Base-by-base conservation (phyloP, 345 rosid species). In the Orychophragmus violaceus region DNA sequence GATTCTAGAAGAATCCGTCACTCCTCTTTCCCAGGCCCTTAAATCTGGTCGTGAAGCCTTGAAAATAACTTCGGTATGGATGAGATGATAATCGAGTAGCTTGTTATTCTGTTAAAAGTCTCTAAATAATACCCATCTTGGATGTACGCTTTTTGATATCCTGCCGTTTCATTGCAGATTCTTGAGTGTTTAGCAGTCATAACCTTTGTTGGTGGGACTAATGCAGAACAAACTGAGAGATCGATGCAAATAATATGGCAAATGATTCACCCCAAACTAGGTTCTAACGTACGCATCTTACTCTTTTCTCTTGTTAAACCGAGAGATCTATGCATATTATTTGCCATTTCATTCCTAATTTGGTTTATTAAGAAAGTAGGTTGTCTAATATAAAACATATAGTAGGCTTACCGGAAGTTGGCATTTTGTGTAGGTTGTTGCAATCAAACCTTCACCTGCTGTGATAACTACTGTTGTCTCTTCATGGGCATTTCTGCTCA, bases 241-340 rank as follows among this genome's bases (percentile, higher is more conserved):
- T 77, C 95, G 29, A 94, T 90, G 97, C 82, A 85, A 68, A 82
- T 85, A 30, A 87, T 90, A 78, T 90, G 97, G 99, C 97, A 90
- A 67, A 54, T 88, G 78, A 84, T 88, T 75, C 90, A 79, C 62
- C 97, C 95, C 48, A 94, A 88, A 74, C 79, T 82, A 19, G 90
- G 90, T 28, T 83, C 99, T 48, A 94, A 90, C 68, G 99, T 90
- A 81, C 35, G 89, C 66, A 51, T 59, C 37, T 35, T 24, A 42
- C 37, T 29, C 49, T 71, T 37, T 21, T 35, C 66, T 64, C 29
- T n/a, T 63, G 13, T 21, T 61, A 61, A 53, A 53, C 37, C 6
- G 7, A 52, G 57, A 27, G 3, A 14, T 51, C 37, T 29, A 17
- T 53, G 23, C 59, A 53, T n/a, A 27, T 52, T 25, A 24, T 24